These are phyloP conservation scores for Candida incommunis DNA, from an alignment of 805 yeast species.

Conservation along the genomic window DNA sequence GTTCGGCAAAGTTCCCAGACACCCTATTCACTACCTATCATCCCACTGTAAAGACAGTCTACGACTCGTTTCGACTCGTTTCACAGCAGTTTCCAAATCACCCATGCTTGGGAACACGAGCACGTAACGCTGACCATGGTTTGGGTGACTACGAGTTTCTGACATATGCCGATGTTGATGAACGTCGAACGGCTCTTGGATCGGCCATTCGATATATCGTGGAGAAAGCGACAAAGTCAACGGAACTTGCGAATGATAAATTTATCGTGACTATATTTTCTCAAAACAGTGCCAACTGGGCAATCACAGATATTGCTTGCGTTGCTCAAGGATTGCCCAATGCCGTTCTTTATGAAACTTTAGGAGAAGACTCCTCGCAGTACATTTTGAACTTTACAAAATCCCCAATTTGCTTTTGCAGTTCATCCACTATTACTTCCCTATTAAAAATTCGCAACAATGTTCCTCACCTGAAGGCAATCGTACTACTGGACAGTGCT, in stretches of 20 bases:
- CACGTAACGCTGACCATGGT: conserved; percentile 23
- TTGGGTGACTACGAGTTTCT: conserved; percentile 26
- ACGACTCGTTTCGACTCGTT: conserved; percentile 21
- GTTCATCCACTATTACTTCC: conserved; percentile 36
- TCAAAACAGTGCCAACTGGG: conserved; percentile 38
- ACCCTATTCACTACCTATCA: conserved; percentile 18
- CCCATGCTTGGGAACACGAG: conserved; percentile 24
- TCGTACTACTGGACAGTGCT: conserved; percentile 33
- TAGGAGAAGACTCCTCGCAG: conserved; percentile 45
- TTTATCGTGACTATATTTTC: conserved; percentile 11
- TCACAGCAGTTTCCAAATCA: conserved; percentile 15
- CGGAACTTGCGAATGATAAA: neutral
- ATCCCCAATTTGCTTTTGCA: conserved; percentile 44
- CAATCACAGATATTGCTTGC: conserved; percentile 54
- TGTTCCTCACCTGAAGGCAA: conserved; percentile 31
- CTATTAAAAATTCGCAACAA: conserved; percentile 32
- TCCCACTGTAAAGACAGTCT: conserved; percentile 26
- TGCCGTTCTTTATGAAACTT: conserved; percentile 42
- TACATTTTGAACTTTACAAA: conserved; percentile 49
- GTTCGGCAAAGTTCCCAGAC: conserved; percentile 28
- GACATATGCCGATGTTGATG: conserved; percentile 28
- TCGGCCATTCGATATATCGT: conserved; percentile 38
- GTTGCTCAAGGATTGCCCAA: conserved; percentile 38
- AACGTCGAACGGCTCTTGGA: conserved; percentile 35
- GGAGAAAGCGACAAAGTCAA: conserved; percentile 7